Base-by-base conservation (phyloP, 192 early-diverging fungal species). In the Podila epigama region DNA sequence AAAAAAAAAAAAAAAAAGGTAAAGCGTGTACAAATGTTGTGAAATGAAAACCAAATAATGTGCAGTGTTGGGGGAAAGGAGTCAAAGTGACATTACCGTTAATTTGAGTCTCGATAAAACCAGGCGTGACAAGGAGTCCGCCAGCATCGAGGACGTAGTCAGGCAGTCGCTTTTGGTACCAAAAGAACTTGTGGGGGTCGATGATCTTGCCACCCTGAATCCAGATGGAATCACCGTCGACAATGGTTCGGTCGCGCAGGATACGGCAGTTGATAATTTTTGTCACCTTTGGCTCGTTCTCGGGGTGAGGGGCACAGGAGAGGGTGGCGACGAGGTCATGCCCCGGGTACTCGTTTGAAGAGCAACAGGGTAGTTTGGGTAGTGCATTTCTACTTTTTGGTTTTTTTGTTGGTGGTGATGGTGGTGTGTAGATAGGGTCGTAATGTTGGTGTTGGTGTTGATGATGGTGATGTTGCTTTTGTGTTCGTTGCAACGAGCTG, bases 61-160 rank as follows among this genome's bases (percentile, higher is more conserved):
- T 31, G 54, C 13, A 15, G 54, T 18, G 54, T 31, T 33, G 16
- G 33, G 16, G 33, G 32, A 36, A 32, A 15, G 32, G 27, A 4
- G 11, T 33, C 36, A n/a, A n/a, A n/a, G n/a, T n/a, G n/a, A n/a
- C n/a, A n/a, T 54, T 68, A 75, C 71, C 93, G 66, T 95, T 95
- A 66, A 95, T 89, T 71, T 95, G 92, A 25, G 90, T 73, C 68
- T 95, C 92, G 33, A 95, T 87, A 55, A 87, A 95, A 3, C 93
- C 93, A n/a, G 93, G 91, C 1, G 83, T 84, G 29, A 95, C 83
- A 18, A 95, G 78, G 39, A 87, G 51, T 42, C 91, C 90, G 42
- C 87, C 72, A 51, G 91, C 90, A 80, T 95, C 90, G 54, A 95
- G 88, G 18, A 88, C 82, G n/a, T 81, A 65, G 56, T 91, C 91